A percentile compares a stretch with the other conserved stretches of the same genome.
These are phyloP conservation scores for Corynascus novoguineensis DNA, from an alignment of 495 filamentous ascomycete genomes.

Conservation along the genomic window DNA sequence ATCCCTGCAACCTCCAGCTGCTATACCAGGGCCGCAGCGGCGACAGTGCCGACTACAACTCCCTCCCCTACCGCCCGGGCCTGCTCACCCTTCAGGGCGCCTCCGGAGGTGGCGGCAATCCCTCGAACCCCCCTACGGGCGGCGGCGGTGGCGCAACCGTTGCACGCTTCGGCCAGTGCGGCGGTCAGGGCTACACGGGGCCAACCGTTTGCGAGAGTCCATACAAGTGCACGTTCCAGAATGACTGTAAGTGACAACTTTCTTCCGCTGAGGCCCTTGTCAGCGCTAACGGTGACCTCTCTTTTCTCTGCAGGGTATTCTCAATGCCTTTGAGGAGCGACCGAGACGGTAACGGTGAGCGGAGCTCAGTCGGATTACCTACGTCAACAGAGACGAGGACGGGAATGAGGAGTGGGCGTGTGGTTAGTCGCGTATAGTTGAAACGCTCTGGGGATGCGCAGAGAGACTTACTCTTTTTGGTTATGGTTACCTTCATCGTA, in stretches of 20 bases:
- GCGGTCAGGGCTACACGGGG: conserved; percentile 17
- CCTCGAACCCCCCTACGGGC: neutral
- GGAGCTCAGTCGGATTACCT: neutral
- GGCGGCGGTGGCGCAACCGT: conserved; percentile 9
- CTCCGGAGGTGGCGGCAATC: neutral
- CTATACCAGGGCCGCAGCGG: conserved; percentile 52
- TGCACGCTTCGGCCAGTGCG: conserved; percentile 19
- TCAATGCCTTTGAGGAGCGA: conserved; percentile 6
- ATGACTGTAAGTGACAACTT: conserved; percentile 7
- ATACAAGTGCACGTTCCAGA: conserved; percentile 18
- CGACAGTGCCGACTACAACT: conserved; percentile 35
- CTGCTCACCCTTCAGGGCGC: conserved; percentile 42
- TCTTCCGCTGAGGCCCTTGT: too few relatives aligned
- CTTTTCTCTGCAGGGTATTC: conserved; percentile 6
- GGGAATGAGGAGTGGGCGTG: too few relatives aligned
- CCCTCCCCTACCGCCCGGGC: conserved; percentile 47
- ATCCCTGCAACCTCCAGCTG: conserved; percentile 54
- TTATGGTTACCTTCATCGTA: neutral
- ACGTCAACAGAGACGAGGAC: neutral
- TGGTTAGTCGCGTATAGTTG: too few relatives aligned
- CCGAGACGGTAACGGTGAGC: neutral
- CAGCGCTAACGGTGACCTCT: neutral
- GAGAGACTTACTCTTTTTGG: neutral
- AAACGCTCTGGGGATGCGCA: neutral
- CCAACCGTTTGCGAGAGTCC: conserved; percentile 18